A percentile compares a stretch with the other conserved stretches of the same genome.
Conservation (phyloP, 2,329 filamentous ascomycete species). For the Fusarium sp. region DNA sequence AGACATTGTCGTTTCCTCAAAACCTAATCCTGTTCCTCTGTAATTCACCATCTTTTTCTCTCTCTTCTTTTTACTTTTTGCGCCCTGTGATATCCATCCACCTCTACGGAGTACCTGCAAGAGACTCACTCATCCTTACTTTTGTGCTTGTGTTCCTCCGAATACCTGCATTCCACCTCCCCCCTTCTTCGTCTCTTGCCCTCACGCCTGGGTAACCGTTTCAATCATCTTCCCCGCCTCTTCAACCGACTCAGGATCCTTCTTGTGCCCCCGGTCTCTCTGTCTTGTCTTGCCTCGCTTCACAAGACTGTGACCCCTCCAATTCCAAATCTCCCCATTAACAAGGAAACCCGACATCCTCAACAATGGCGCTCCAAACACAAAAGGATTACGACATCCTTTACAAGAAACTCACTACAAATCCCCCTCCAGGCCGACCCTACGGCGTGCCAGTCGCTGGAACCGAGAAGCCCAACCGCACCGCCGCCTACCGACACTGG, state of each 20-base stretch:
- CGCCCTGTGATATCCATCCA: conserved; percentile 7
- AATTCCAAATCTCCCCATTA: conserved; percentile 2
- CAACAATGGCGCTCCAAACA: conserved; percentile 50
- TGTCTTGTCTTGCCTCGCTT: conserved; percentile 28
- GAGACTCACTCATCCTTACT: not conserved
- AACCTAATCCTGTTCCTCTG: conserved; percentile 35
- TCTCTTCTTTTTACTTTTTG: conserved; percentile 7
- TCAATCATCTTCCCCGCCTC: conserved; percentile 19
- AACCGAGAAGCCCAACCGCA: conserved; percentile 77
- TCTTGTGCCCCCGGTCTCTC: conserved; percentile 15
- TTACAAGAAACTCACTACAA: conserved; percentile 65
- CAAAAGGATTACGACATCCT: conserved; percentile 53
- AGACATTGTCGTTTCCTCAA: conserved; percentile 25
- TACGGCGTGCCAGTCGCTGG: conserved; percentile 84
- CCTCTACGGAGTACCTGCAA: not conserved
- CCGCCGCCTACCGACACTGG: conserved; percentile 85
- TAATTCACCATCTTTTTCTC: conserved; percentile 1
- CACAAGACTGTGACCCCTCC: conserved; percentile 20
- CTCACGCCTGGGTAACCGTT: conserved; percentile 19
- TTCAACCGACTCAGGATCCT: conserved; percentile 10
- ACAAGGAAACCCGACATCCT: conserved; percentile 9
- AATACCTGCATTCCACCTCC: conserved; percentile 13
- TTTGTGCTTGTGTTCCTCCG: conserved; percentile 29
- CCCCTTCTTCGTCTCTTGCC: not conserved
- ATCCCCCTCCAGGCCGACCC: conserved; percentile 79